Conservation (phyloP, 768 basidiomycete genomes). For the Chalciporus piperatus region DNA sequence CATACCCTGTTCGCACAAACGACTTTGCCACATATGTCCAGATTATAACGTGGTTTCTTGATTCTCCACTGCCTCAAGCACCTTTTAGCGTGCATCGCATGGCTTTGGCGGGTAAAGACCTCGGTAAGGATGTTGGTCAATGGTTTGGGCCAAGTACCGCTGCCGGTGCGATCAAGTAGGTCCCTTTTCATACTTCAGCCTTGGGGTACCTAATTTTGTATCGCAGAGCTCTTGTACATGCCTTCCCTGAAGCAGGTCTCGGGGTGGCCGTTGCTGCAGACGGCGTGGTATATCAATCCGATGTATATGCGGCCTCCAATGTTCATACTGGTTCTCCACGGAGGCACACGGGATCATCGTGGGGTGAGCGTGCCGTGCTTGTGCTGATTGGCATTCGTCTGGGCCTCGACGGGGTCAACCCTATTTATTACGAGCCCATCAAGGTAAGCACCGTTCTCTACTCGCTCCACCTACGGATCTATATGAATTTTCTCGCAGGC, state of each 20-base stretch:
- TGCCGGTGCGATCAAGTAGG: conserved; percentile 92
- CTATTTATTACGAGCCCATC: conserved; percentile 86
- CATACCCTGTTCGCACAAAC: conserved; percentile 52
- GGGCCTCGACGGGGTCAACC: conserved; percentile 92
- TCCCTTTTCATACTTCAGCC: background rate
- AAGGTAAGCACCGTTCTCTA: conserved; percentile 44
- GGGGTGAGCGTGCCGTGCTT: conserved; percentile 85
- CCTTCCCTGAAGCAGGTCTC: conserved; percentile 77
- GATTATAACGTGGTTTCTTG: conserved; percentile 93
- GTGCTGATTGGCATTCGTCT: conserved; percentile 84
- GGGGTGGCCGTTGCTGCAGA: conserved; percentile 84
- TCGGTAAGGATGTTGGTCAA: conserved; percentile 93
- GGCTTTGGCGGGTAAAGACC: conserved; percentile 90
- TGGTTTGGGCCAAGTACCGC: conserved; percentile 99
- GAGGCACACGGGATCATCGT: conserved; percentile 37
- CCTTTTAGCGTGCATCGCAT: conserved; percentile 97
- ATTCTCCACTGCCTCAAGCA: conserved; percentile 76
- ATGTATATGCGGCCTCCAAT: conserved; percentile 78
- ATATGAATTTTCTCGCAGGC: conserved; percentile 42
- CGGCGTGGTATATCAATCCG: conserved; percentile 76
- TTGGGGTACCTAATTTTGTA: conserved; percentile 2
- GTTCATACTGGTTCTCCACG: conserved; percentile 28
- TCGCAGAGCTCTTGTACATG: conserved; percentile 66
- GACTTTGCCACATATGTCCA: conserved; percentile 87
- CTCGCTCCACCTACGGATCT: background rate